A percentile compares a stretch with the other conserved stretches of the same genome.
These are phyloP conservation scores for Phlegmacium glaucopus DNA, from an alignment of 768 basidiomycete genomes.

Conservation along the genomic window DNA sequence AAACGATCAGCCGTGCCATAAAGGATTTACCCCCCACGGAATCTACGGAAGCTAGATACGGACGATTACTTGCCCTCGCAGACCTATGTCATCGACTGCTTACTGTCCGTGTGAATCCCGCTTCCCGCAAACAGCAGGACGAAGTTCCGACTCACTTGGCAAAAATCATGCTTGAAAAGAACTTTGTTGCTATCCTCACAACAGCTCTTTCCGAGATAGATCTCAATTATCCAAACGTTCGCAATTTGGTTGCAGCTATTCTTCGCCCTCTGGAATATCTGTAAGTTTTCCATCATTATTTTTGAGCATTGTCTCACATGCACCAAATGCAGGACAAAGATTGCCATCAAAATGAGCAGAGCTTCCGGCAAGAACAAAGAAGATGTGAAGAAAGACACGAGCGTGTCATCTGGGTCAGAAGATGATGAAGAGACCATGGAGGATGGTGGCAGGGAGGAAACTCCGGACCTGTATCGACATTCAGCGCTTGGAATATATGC, in stretches of 20 bases:
- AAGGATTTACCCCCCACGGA: slow-evolving; percentile 68
- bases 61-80: slow-evolving; percentile 79
- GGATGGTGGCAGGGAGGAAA: slow-evolving; percentile 66
- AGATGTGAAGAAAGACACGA: slow-evolving; percentile 46
- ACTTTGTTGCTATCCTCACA: slow-evolving; percentile 87
- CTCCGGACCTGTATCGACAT: slow-evolving; percentile 92
- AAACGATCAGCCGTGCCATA: slow-evolving; percentile 81
- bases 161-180: slow-evolving; percentile 98
- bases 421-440: slow-evolving; percentile 57
- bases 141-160: slow-evolving; percentile 90
- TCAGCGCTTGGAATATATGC: slow-evolving; percentile 96
- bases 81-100: slow-evolving; percentile 88
- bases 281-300: slow-evolving; percentile 42
- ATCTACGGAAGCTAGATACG: slow-evolving; percentile 74
- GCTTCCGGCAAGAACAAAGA: slow-evolving; percentile 66
- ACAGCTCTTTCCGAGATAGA: slow-evolving; percentile 89
- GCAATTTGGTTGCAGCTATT: slow-evolving; percentile 80
- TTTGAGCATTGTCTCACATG: slow-evolving; percentile 1
- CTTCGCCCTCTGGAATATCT: slow-evolving; percentile 86
- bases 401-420: slow-evolving; percentile 45
- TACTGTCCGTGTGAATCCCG: slow-evolving; percentile 66
- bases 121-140: slow-evolving; percentile 50
- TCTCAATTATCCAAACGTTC: slow-evolving; percentile 91
- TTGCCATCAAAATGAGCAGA: slow-evolving; percentile 98
- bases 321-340: slow-evolving; percentile 65